Conservation (phyloP, 1,139 yeast species). For the Geotrichum carabidarum region DNA sequence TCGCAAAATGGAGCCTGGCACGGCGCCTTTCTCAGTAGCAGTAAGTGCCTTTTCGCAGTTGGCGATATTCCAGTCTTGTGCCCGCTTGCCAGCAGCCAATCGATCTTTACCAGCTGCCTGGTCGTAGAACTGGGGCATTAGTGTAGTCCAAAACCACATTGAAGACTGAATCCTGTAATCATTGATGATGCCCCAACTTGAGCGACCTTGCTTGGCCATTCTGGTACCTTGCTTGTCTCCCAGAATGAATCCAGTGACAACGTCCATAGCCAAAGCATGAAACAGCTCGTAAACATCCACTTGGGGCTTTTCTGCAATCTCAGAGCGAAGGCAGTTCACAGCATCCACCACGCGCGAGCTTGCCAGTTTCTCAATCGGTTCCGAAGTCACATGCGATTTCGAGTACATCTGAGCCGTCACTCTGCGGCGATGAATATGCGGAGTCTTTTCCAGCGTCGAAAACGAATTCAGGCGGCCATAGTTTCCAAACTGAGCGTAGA, state of each 20-base stretch:
- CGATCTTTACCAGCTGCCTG: conserved; percentile 46
- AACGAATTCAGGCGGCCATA: conserved; percentile 58
- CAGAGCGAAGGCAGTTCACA: conserved; percentile 26
- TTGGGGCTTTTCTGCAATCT: conserved; percentile 21
- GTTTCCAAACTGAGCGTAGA: conserved; percentile 59
- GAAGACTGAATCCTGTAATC: conserved; percentile 52
- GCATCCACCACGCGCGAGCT: conserved; percentile 32
- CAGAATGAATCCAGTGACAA: conserved; percentile 56
- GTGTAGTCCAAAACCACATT: conserved; percentile 67
- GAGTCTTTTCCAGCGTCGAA: conserved; percentile 47
- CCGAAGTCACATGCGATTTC: conserved; percentile 32
- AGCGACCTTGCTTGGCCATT: conserved; percentile 40
- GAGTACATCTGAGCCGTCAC: conserved; percentile 29
- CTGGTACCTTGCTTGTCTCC: conserved; percentile 45
- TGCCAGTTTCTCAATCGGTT: conserved; percentile 34
- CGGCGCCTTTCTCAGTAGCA: conserved; percentile 12
- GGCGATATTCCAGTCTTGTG: conserved; percentile 50
- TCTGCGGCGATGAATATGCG: conserved; percentile 44
- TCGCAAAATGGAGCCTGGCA: conserved; percentile 40
- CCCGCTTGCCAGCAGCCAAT: conserved; percentile 40
- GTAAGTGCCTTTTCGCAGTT: conserved; percentile 37
- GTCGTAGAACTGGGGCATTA: conserved; percentile 52
- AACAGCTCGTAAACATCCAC: conserved; percentile 59
- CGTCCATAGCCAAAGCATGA: conserved; percentile 70
- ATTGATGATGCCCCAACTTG: conserved; percentile 24